Evolutionary conservation across 2,329 filamentous ascomycete species (phyloP).

Genomic region (Lasiodiplodia sp.): DNA sequence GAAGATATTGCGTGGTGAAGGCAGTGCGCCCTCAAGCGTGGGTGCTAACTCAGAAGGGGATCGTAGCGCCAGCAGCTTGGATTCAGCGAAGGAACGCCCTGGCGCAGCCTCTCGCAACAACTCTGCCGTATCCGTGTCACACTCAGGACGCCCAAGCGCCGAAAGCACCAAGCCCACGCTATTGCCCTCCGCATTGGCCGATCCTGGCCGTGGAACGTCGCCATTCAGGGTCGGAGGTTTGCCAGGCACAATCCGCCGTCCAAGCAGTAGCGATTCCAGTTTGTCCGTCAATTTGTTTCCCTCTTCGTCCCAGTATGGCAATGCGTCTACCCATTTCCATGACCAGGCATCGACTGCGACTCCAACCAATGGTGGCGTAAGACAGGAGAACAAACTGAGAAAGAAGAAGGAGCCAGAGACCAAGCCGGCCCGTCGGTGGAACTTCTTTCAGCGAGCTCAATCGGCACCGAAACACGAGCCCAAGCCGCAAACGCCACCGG

Average conservation of each 20-base stretch:
- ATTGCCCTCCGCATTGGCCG: slow-evolving; percentile 49
- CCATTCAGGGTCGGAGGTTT: slow-evolving; percentile 35
- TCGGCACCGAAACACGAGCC: slow-evolving; percentile 45
- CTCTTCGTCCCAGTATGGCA: not conserved
- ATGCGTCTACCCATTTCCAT: not conserved
- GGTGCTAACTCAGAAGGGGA: slow-evolving; percentile 41
- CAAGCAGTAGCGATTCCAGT: slow-evolving; percentile 16
- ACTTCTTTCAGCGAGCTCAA: slow-evolving; percentile 64
- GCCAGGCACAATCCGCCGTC: slow-evolving; percentile 43
- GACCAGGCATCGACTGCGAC: not conserved
- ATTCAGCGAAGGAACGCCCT: slow-evolving; percentile 34
- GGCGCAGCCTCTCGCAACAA: slow-evolving; percentile 16
- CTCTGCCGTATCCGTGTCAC: slow-evolving; percentile 17
- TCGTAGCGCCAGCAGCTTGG: slow-evolving; percentile 45
- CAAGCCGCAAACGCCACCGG: slow-evolving; percentile 44
- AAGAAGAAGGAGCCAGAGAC: slow-evolving; percentile 34
- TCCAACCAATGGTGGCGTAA: not conserved
- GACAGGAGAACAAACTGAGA: slow-evolving; percentile 32
- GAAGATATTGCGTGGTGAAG: slow-evolving; percentile 54
- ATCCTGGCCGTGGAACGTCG: slow-evolving; percentile 41
- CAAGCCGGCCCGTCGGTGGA: slow-evolving; percentile 60
- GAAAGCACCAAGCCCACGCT: slow-evolving; percentile 40
- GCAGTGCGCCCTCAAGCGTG: slow-evolving; percentile 40
- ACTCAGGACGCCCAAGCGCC: slow-evolving; percentile 35
- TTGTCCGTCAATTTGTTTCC: slow-evolving; percentile 9